phyloP scores from a whole-genome alignment of 352 stramenopile species.

The Pythium diclinum region DNA sequence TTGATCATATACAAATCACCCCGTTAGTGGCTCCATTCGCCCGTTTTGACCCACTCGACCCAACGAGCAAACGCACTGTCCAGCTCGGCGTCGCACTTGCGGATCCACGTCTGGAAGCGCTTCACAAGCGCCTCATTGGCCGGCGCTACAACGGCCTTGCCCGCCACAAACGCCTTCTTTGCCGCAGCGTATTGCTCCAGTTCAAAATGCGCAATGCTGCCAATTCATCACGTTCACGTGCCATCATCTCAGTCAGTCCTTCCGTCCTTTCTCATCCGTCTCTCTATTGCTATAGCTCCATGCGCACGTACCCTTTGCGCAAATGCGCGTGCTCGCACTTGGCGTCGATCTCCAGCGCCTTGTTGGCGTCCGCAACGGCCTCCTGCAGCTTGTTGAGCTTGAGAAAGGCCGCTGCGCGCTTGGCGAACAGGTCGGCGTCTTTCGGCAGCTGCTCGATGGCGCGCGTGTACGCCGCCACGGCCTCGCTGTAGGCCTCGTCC shows the following conservation, averaged over 20 bases:
- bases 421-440: constrained; percentile 57
- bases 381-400: constrained; percentile 64
- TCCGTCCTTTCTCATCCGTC: neutral
- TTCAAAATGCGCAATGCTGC: constrained; percentile 77
- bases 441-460: constrained; percentile 36
- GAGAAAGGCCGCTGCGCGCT: constrained; percentile 63
- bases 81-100: constrained; percentile 85
- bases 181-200: constrained; percentile 66
- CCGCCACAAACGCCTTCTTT: constrained; percentile 56
- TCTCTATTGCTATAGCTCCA: neutral
- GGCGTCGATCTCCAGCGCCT: constrained; percentile 49
- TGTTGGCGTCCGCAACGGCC: constrained; percentile 47
- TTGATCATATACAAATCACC: neutral
- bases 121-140: constrained; percentile 38
- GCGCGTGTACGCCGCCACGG: constrained; percentile 49
- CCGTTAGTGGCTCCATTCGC: neutral
- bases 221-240: neutral
- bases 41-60: neutral
- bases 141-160: constrained; percentile 37
- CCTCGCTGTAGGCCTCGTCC: constrained; percentile 74
- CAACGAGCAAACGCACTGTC: constrained; percentile 41
- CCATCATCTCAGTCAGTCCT: neutral
- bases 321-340: constrained; percentile 56
- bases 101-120: constrained; percentile 81
- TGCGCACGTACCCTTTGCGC: constrained; percentile 57